These are phyloP conservation scores for Letharia lupina DNA, from an alignment of 495 filamentous ascomycete genomes.

Conservation along the genomic window DNA sequence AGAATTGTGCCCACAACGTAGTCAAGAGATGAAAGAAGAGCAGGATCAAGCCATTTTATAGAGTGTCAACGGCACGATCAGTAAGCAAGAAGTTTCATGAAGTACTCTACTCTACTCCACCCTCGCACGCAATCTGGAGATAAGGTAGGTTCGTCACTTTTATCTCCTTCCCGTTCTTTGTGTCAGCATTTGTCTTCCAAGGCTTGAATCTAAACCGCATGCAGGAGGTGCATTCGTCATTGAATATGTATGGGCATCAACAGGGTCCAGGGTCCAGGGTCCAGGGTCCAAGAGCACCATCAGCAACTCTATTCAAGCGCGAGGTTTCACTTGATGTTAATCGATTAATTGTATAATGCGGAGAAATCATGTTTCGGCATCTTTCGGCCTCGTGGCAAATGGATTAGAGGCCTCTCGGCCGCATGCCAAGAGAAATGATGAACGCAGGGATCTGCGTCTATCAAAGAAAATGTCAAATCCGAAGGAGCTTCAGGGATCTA, in stretches of 20 bases:
- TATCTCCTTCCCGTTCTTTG: slow-evolving; percentile 1
- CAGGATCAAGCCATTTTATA: slow-evolving; percentile 2
- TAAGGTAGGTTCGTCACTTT: not conserved
- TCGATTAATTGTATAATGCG: no score
- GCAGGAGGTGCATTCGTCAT: slow-evolving; percentile 15
- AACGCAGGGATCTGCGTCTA: not conserved
- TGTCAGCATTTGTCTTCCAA: slow-evolving; percentile 10
- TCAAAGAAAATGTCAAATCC: no score
- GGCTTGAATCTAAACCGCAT: slow-evolving; percentile 14
- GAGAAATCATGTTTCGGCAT: not conserved
- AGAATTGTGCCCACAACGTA: not conserved
- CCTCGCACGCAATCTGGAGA: slow-evolving; percentile 1
- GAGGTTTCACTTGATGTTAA: no score
- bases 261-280: not conserved
- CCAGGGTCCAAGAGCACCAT: not conserved
- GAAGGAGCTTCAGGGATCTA: no score
- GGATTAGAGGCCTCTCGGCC: not conserved
- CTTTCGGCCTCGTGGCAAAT: not conserved
- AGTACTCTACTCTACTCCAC: no score
- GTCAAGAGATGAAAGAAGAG: not conserved
- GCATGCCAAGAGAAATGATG: not conserved
- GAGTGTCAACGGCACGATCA: not conserved
- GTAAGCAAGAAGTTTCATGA: not conserved
- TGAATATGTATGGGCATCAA: slow-evolving; percentile 8
- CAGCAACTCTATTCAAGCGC: not conserved